Base-by-base conservation (phyloP, 345 rosid species). In the Pistacia integerrima region DNA sequence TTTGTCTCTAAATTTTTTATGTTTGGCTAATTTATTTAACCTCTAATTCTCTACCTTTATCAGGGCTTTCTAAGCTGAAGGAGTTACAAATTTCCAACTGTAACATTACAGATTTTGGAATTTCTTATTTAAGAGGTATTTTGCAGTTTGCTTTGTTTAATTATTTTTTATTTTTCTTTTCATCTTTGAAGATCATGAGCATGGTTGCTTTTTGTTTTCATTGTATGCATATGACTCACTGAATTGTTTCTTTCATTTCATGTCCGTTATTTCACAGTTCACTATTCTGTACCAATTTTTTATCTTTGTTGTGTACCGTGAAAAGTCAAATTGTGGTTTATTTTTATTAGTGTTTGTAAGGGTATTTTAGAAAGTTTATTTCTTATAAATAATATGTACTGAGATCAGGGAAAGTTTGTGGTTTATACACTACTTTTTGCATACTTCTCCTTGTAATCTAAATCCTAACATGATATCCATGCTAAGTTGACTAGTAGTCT, bases 121-220 rank as follows among this genome's bases (percentile, higher is more conserved):
- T 88, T 52, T 81, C 87, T 67, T 68, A 83, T 82, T 76, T 90
- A 80, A 83, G 77, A 84, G 90, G 94, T 90, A 82, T 20, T 74
- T 73, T 30, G 41, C 67, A 13, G 8, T 54, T 62, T 66, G 2
- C 46, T 16, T 71, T 4, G 10, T 18, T 57, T 41, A 41, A n/a
- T 57, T 16, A 57, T 57, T n/a, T 8, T 57, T n/a, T 1, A 18
- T 5, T 18, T 16, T 16, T 57, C 2, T 17, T 28, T 18, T n/a
- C 38, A 44, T 71, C n/a, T 22, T 58, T 5, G n/a, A 12, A 57
- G 20, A 9, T 20, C 64, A 38, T 18, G 41, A 18, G 9, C 35
- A 38, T 18, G 11, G n/a, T 54, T 57, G 72, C 67, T 51, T 67
- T 55, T 52, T 60, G 22, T 25, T 20, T 41, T 46, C 11, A 4